Conservation (phyloP, 2,329 filamentous ascomycete species). For the Aurifilum marmelostoma region DNA sequence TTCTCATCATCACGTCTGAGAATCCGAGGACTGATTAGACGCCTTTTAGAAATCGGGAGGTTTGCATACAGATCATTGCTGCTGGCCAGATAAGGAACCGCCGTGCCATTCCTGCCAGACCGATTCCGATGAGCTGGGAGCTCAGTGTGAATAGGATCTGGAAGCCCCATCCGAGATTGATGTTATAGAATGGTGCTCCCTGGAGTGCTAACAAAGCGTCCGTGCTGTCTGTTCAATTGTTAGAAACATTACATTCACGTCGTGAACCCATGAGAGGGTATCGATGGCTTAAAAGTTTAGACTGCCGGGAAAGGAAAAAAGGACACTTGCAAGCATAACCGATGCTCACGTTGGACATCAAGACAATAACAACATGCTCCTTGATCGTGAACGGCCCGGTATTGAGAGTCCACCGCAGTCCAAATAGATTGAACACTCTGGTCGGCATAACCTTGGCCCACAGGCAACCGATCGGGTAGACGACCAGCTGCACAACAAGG, state of each 20-base stretch:
- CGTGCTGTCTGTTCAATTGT: slow-evolving; percentile 40
- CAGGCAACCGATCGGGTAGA: slow-evolving; percentile 48
- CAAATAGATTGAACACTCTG: slow-evolving; percentile 46
- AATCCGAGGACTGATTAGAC: too few species aligned
- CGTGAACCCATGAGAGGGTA: too few species aligned
- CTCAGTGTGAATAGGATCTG: slow-evolving; percentile 52
- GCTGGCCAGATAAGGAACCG: slow-evolving; percentile 53
- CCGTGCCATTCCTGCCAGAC: slow-evolving; percentile 53
- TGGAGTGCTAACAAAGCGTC: slow-evolving; percentile 46
- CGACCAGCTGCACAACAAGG: slow-evolving; percentile 45
- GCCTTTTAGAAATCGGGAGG: too few species aligned
- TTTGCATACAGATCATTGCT: slow-evolving; percentile 50
- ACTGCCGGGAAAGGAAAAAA: too few species aligned
- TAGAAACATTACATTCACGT: not conserved
- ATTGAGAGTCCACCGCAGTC: slow-evolving; percentile 48
- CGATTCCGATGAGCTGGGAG: slow-evolving; percentile 57
- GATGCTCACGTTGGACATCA: slow-evolving; percentile 49
- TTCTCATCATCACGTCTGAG: too few species aligned
- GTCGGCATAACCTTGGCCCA: slow-evolving; percentile 48
- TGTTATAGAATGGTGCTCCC: slow-evolving; percentile 45
- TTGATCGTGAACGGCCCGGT: slow-evolving; percentile 50
- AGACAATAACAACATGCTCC: slow-evolving; percentile 48
- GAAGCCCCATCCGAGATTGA: slow-evolving; percentile 52
- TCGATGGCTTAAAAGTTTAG: too few species aligned
- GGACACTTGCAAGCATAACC: slow-evolving; percentile 10